Evolutionary conservation across 73 alveolate species (phyloP), one percentile per base, ranked within the genome.

Genomic region (Paramecium sonneborni): DNA sequence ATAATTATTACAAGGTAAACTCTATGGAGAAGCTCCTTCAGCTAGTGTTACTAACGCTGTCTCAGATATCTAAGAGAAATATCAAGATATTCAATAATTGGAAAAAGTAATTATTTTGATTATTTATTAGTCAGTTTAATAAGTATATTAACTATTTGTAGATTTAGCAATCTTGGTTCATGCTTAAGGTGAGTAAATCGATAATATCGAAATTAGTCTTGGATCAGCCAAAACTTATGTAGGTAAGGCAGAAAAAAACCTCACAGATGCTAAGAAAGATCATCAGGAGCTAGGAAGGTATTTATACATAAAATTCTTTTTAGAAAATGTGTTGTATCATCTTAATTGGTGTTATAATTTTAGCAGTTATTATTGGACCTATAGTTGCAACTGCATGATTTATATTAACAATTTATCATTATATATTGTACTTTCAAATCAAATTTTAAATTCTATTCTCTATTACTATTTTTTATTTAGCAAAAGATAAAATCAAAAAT

Each of bases 271-370:
- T 7, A 44, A 79, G 15, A 30, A 24, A 0, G 90, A 79, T 26
- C 90, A 43, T 79, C 1, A 43, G 24, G 76, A 23, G 74, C 90
- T 30, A 79, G 30, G 41, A 79, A 79, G 30, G 90, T 79, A 79
- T 24, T 39, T 0, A 21, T 23, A 1, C 20, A 41, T 14, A 21
- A 20, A 1, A 79, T 43, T 43, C 68, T 46, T 1, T 11, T 24
- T 43, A 79, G 90, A 79, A 79, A 79, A 43, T 79, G 11, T 79
- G 90, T 46, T 79, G 90, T 79, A 23, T 79, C 2, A 41, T 79
- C 2, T 44, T 79, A 79, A 46, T 79, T 6, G 90, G 90, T 11
- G 76, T 79, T 8, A 24, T 79, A 79, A 79, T 79, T 2, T 14
- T 79, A 21, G 90, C 90, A 6, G 72, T 43, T 2, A 79, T 79